Conservation (phyloP, 2,329 filamentous ascomycete genomes). For the Plectosphaerella cucumerina region DNA sequence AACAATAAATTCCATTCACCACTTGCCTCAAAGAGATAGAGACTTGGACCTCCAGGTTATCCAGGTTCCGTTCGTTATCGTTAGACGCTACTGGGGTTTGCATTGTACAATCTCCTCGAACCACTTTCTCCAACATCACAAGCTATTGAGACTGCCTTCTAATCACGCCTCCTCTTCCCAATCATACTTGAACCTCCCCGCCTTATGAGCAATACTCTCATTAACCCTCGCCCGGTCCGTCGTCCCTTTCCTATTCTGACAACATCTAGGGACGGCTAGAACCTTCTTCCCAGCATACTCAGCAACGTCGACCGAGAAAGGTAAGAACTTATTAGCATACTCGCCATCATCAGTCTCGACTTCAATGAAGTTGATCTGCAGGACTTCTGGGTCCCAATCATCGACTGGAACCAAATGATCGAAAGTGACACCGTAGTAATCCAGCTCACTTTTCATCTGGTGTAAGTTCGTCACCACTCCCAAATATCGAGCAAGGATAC, state of each 20-base stretch:
- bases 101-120: too few species aligned
- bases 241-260: conserved; percentile 31
- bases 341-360: conserved; percentile 23
- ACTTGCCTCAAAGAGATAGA: too few species aligned
- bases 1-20: too few species aligned
- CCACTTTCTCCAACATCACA: too few species aligned
- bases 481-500: neutral
- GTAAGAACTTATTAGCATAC: conserved; percentile 29
- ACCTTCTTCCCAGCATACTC: conserved; percentile 34
- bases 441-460: conserved; percentile 13
- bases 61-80: too few species aligned
- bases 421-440: conserved; percentile 37
- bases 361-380: conserved; percentile 38
- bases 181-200: neutral
- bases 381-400: conserved; percentile 31
- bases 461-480: neutral
- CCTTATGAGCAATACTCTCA: conserved; percentile 3
- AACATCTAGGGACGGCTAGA: conserved; percentile 36
- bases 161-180: too few species aligned
- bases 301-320: conserved; percentile 26
- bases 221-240: conserved; percentile 27
- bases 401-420: conserved; percentile 30
- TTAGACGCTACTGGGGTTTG: too few species aligned
- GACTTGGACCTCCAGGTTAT: too few species aligned
- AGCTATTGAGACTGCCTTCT: too few species aligned